These are phyloP conservation scores for Mrakia frigida DNA, from an alignment of 768 basidiomycete genomes.

Conservation along the genomic window DNA sequence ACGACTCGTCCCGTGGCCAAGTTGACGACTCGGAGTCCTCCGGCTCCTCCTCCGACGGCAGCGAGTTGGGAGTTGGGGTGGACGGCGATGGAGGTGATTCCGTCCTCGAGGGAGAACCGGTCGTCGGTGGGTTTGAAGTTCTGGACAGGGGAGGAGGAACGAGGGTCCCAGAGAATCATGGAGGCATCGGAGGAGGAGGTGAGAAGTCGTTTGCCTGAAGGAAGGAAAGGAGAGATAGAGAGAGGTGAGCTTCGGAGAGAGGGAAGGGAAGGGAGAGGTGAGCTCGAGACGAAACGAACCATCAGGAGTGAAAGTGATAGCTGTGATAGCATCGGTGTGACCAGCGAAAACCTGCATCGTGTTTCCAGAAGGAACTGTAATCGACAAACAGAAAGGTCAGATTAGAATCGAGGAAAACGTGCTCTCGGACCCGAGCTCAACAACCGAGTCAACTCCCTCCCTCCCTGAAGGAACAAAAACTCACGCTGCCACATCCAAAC, in stretches of 20 bases:
- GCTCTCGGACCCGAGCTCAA: not conserved
- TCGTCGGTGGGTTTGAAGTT: conserved; percentile 67
- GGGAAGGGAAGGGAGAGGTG: not conserved
- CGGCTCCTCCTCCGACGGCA: conserved; percentile 78
- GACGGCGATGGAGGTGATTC: conserved; percentile 78
- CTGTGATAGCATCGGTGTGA: conserved; percentile 74
- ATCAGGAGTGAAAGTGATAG: conserved; percentile 87
- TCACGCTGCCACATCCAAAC: conserved; percentile 96
- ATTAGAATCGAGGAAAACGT: not conserved
- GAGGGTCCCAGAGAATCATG: conserved; percentile 88
- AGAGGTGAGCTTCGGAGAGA: not conserved
- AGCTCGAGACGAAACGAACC: conserved; percentile 49
- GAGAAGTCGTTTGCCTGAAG: conserved; percentile 74
- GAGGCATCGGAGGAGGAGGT: conserved; percentile 77
- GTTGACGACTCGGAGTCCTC: conserved; percentile 80
- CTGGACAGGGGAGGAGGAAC: conserved; percentile 66
- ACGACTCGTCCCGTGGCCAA: conserved; percentile 80
- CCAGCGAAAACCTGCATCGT: conserved; percentile 95
- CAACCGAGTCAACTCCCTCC: not conserved
- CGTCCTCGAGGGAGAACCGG: conserved; percentile 66
- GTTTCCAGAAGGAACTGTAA: conserved; percentile 83
- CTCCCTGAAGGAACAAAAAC: conserved; percentile 39
- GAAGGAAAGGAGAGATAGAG: not conserved
- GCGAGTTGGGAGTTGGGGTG: conserved; percentile 84
- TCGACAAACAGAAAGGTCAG: not conserved